These are phyloP conservation scores for Sclerotinia trifoliorum DNA, from an alignment of 2,329 filamentous ascomycete species.

Conservation along the genomic window DNA sequence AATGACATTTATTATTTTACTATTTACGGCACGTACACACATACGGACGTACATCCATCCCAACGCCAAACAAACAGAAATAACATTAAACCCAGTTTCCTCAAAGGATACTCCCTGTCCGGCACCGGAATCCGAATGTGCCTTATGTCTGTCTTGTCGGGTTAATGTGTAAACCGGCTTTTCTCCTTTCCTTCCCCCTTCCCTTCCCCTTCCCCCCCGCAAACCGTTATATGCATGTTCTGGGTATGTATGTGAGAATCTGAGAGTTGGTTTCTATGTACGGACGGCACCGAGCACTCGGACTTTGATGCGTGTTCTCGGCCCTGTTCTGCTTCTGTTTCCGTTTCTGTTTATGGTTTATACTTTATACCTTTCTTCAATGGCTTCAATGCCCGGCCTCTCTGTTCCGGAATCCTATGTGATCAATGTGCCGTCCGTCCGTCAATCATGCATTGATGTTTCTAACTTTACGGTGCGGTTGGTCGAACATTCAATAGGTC, in stretches of 20 bases:
- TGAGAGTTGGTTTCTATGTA: too few species aligned
- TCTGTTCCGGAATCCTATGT: background rate
- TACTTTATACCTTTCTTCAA: too few species aligned
- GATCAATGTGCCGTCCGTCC: too few species aligned
- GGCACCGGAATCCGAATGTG: background rate
- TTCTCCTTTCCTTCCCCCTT: background rate
- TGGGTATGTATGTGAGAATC: too few species aligned
- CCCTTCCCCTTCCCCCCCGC: background rate
- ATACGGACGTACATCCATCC: background rate
- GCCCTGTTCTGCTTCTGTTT: background rate
- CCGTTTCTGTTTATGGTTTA: background rate
- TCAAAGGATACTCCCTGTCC: slow-evolving; percentile 10
- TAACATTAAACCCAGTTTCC: background rate
- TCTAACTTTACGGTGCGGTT: too few species aligned
- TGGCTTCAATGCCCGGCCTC: too few species aligned
- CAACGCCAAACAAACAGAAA: background rate
- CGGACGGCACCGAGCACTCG: background rate
- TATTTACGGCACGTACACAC: background rate
- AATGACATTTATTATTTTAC: background rate
- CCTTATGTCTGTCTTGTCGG: background rate
- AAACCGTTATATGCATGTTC: slow-evolving; percentile 3
- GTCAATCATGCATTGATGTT: too few species aligned
- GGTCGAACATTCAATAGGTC: too few species aligned
- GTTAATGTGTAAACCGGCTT: background rate
- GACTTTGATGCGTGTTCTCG: background rate